A percentile compares a stretch with the other conserved stretches of the same genome.
Conservation (phyloP, 2,329 filamentous ascomycete species). For the Talaromyces pinophilus region DNA sequence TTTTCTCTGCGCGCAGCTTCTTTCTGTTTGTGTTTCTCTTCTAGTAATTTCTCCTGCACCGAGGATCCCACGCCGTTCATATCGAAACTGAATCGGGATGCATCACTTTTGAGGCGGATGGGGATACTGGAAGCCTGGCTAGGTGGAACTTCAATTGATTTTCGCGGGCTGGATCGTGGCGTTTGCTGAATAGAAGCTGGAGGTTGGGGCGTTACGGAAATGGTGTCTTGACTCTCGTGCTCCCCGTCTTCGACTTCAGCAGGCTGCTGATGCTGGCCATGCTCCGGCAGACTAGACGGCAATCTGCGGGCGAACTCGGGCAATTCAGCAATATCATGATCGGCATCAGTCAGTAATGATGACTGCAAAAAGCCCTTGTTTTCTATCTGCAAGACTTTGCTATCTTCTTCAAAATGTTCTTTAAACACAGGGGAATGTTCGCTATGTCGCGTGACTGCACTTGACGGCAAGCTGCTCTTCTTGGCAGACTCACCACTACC, state of each 20-base stretch:
- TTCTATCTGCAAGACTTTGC: conserved; percentile 42
- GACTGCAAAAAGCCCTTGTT: conserved; percentile 48
- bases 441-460: conserved; percentile 28
- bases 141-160: conserved; percentile 33
- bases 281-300: conserved; percentile 38
- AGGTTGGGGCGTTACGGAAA: conserved; percentile 11
- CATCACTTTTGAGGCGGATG: conserved; percentile 56
- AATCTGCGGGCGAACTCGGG: conserved; percentile 50
- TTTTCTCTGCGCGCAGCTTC: conserved; percentile 46
- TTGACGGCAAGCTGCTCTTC: conserved; percentile 20
- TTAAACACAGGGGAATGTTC: conserved; percentile 61
- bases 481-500: conserved; percentile 12
- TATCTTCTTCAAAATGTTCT: conserved; percentile 61
- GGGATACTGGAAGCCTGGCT: conserved; percentile 41
- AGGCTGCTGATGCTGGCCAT: conserved; percentile 23
- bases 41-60: conserved; percentile 61
- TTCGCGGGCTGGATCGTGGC: conserved; percentile 28
- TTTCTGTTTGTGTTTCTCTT: conserved; percentile 63
- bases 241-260: conserved; percentile 4
- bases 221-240: background rate
- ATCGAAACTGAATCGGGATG: conserved; percentile 67
- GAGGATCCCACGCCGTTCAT: conserved; percentile 60
- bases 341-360: conserved; percentile 36
- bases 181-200: conserved; percentile 14
- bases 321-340: conserved; percentile 35